Evolutionary conservation across 2,329 filamentous ascomycete genomes (phyloP), one percentile per base, ranked within the genome.

Genomic region (Trichoderma sp.): DNA sequence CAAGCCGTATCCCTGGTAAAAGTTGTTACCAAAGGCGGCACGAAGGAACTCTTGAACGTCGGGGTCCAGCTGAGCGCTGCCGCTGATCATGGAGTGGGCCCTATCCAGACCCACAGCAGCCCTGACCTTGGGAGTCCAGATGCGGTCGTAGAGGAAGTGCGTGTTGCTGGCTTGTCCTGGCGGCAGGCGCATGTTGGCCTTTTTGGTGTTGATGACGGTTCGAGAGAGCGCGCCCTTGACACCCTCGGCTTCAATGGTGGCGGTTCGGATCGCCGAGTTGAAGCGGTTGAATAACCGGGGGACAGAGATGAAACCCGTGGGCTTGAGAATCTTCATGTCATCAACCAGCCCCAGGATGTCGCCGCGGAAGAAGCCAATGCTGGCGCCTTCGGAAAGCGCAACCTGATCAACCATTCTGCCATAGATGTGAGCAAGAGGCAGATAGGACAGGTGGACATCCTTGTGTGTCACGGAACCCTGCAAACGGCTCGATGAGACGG

Each of bases 381-480:
- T 83, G 39, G 87, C 88, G 66, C 93, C 94, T 64, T 87, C 85
- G 75, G 91, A 88, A 18, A 97, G 83, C 16, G 88, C 87, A 4
- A 85, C 83, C 78, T 96, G 91, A 78, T 99, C 96, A 51, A 90
- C 84, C 73, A 97, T 85, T 67, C 96, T 91, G 72, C 94, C 92
- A 79, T 93, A 97, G 75, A 99, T 98, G 78, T 99, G 96, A 11
- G 96, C 96, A 49, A 97, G 83, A 0, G 96, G 96, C 63, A 99
- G 86, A 80, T 98, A 99, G 0, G 95, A 98, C 69, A 93, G 87
- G 73, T 90, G 84, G 3, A 90, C 82, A 73, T 96, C 91, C 70
- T 79, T 80, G 60, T 82, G 75, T 3, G 74, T 73, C 68, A 87
- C 83, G 14, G 83, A 82, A 14, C 82, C 82, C 68, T 87, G 83